Base-by-base conservation (phyloP, 495 filamentous ascomycete species). In the Penicillium robsamsonii region DNA sequence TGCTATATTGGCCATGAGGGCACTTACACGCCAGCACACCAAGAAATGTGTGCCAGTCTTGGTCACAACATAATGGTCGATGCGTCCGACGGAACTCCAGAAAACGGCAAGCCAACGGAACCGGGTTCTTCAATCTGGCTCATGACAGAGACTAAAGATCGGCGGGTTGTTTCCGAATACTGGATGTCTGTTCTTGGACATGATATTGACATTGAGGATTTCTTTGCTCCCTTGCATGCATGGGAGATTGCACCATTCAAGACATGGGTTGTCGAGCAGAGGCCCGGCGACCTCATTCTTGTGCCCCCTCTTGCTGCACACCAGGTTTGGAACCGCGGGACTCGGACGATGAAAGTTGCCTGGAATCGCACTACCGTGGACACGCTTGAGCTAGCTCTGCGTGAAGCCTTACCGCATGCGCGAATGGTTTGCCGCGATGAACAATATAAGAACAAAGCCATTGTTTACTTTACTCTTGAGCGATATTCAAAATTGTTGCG, bases 21-120 rank as follows among this genome's bases (percentile, higher is more conserved):
- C 1, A 98, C 94, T 2, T 98, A 95, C 65, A 98, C 94, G 0
- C 92, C 94, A 50, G 88, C 91, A 15, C 94, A 98, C 69, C 86
- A 91, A 65, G 94, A 98, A 66, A 98, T 98, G 94, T 98, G 93
- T 72, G 94, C 89, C 15, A 94, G 87, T 55, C 77, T 98, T 35
- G 93, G 94, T 0, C 94, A 98, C 49, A 98, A 98, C 65, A 87
- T 98, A 50, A 98, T 98, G 94, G 90, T 98, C 3, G 88, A 96
- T 56, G 85, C 90, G 2, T 96, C 92, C 8, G 75, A 71, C 40
- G 72, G 74, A 2, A 66, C 76, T 4, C 68, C 71, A 20, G 83
- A 85, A 42, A 75, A 87, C 42, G 82, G 82, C 8, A 83, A 91
- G 55, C 72, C 70, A 20, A 90, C 92, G 57, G 87, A 82, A 55